Conservation (phyloP, 164 flowering plant species). For the Umbilicus rupestris region DNA sequence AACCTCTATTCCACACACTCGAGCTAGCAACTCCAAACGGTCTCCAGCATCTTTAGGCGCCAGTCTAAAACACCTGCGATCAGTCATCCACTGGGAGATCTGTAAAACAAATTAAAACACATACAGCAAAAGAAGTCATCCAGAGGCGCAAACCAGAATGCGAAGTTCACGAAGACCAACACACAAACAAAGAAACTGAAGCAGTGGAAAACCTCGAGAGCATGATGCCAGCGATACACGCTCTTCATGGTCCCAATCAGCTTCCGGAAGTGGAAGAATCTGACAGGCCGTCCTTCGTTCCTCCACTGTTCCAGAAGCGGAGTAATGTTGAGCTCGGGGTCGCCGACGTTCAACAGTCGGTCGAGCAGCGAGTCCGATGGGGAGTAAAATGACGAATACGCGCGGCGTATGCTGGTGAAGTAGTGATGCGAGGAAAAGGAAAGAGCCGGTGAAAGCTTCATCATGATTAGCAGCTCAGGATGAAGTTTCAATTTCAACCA, state of each 20-base stretch:
- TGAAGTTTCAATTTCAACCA: not conserved
- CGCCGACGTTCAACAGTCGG: not conserved
- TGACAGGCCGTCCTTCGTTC: not conserved
- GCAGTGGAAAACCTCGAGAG: constrained; percentile 2
- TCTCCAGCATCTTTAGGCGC: constrained; percentile 18
- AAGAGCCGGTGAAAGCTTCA: not conserved
- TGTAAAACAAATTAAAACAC: not conserved
- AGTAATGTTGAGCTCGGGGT: not conserved
- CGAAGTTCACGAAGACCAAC: not conserved
- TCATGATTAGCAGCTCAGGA: not conserved
- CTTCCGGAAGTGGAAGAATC: constrained; percentile 7
- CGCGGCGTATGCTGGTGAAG: not conserved
- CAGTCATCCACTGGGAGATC: constrained; percentile 20
- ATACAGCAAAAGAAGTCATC: not conserved
- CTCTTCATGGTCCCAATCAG: not conserved
- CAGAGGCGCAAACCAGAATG: not conserved
- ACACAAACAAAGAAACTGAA: not conserved
- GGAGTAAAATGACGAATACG: not conserved
- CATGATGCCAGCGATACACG: constrained; percentile 5
- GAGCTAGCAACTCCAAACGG: constrained; percentile 23
- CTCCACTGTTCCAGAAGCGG: constrained; percentile 1
- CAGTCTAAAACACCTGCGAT: constrained; percentile 8
- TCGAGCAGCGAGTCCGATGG: constrained; percentile 2
- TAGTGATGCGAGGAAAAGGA: not conserved
- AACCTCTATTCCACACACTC: constrained; percentile 23